Base-by-base conservation (phyloP, 331 rosid genomes). In the Cydonia oblonga region DNA sequence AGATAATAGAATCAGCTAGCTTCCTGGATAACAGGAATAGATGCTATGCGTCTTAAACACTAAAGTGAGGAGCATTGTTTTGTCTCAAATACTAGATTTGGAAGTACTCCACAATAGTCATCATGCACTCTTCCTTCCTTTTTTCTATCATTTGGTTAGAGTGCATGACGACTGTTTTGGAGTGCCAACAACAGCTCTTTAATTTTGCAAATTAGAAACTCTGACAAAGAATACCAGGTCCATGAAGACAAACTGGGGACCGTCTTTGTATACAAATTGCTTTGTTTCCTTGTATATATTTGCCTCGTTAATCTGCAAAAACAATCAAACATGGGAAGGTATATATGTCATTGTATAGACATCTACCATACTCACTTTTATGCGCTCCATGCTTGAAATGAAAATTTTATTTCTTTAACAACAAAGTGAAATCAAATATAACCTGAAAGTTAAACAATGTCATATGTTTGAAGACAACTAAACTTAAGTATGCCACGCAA, bases 231-330 rank as follows among this genome's bases (percentile, higher is more conserved):
- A 78, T 93, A 93, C 98, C 96, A 89, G 82, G 87, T 93, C 98
- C 98, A 93, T 93, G 84, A 93, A 93, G 82, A 91, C 96, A 76
- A 72, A 93, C 77, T 93, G 98, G 52, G 84, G 40, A 68, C 95
- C 97, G 54, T 92, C 97, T 84, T 90, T 92, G 77, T 92, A 92
- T 40, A 96, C 88, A 80, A 89, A 90, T 71, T 92, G 97, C 82
- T 93, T 92, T 44, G 96, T 86, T 88, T 93, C 98, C 90, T 93
- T 93, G 83, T 71, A 73, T 32, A 93, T 79, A 74, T 91, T 71
- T 72, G 98, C 97, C 82, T 81, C 81, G 0, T 63, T 87, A 78
- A 93, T 83, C 98, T 93, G 88, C 76, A 62, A 76, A 71, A 78
- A 82, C 38, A 67, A 81, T 59, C 20, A 52, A 30, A 64, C 76